These are phyloP conservation scores for Fusarium paranaense DNA, from an alignment of 2,329 filamentous ascomycete genomes.

Conservation along the genomic window DNA sequence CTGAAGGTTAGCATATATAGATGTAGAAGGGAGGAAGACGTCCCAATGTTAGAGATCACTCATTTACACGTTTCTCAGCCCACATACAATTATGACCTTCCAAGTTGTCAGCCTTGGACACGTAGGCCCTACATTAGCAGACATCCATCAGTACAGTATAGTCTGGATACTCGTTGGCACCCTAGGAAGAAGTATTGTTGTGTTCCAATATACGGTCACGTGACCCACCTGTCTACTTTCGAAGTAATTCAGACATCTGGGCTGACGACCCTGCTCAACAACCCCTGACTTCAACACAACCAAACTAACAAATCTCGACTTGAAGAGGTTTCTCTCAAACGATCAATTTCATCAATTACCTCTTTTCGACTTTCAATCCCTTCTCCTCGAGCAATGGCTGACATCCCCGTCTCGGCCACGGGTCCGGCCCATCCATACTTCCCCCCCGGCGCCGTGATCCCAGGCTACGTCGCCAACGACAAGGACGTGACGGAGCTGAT, in stretches of 20 bases:
- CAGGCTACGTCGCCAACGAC: constrained; percentile 59
- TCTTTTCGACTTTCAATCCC: not conserved
- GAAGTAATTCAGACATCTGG: not conserved
- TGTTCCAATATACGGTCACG: not conserved
- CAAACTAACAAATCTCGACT: not conserved
- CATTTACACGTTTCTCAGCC: not conserved
- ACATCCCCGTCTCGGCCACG: constrained; percentile 4
- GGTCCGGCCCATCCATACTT: constrained; percentile 61
- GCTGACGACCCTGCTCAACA: not conserved
- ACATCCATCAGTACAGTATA: not conserved
- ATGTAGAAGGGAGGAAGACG: not conserved
- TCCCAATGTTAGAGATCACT: not conserved
- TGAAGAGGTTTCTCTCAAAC: not conserved
- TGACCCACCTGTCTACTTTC: not conserved
- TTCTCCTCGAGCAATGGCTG: not conserved
- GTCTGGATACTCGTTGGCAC: not conserved
- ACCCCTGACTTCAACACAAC: not conserved
- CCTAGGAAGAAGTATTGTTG: not conserved
- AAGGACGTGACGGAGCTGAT: constrained; percentile 54
- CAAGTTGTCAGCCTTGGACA: not conserved
- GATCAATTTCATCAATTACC: not conserved
- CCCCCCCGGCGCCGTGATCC: constrained; percentile 57
- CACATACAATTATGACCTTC: not conserved
- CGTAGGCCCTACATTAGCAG: accelerated
- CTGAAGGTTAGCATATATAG: not conserved